Evolutionary conservation across 148 eudicot genomes (phyloP).

Genomic region (Gaultheria prostrata): DNA sequence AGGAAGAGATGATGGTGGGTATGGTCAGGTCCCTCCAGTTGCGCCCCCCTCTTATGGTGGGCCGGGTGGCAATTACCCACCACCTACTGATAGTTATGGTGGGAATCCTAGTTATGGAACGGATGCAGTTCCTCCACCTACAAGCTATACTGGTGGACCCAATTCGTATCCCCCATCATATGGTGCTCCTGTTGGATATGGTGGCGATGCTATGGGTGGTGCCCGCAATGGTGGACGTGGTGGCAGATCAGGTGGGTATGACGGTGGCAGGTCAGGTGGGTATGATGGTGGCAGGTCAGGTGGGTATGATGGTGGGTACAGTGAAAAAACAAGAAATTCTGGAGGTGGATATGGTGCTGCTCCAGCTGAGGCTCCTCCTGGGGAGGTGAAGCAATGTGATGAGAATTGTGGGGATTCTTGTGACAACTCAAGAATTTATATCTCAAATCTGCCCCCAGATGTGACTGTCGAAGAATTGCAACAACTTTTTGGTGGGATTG

Average conservation of each 20-base stretch:
- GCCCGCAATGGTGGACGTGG: slow-evolving; percentile 61
- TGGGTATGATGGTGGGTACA: slow-evolving; percentile 50
- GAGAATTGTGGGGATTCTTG: slow-evolving; percentile 79
- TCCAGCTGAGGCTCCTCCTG: slow-evolving; percentile 52
- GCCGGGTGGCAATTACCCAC: slow-evolving; percentile 48
- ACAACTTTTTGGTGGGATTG: slow-evolving; percentile 92
- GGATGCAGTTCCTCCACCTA: slow-evolving; percentile 88
- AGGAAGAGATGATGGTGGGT: slow-evolving; percentile 59
- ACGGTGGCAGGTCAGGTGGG: slow-evolving; percentile 59
- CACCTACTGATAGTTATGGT: slow-evolving; percentile 47
- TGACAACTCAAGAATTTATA: slow-evolving; percentile 84
- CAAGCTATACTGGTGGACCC: slow-evolving; percentile 76
- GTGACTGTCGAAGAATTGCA: slow-evolving; percentile 74
- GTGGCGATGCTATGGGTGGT: slow-evolving; percentile 46
- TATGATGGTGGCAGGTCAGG: slow-evolving; percentile 59
- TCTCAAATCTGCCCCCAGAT: slow-evolving; percentile 94
- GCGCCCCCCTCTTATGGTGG: slow-evolving; percentile 56
- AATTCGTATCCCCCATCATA: slow-evolving; percentile 76
- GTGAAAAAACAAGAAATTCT: slow-evolving; percentile 37
- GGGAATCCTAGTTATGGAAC: slow-evolving; percentile 57
- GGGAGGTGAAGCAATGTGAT: slow-evolving; percentile 90
- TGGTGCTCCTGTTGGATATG: slow-evolving; percentile 65
- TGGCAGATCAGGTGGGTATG: slow-evolving; percentile 66
- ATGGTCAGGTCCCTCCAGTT: slow-evolving; percentile 52
- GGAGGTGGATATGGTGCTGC: slow-evolving; percentile 52